Evolutionary conservation across 768 basidiomycete species (phyloP), one percentile per base, ranked within the genome.

Genomic region (Roridomyces roridus): DNA sequence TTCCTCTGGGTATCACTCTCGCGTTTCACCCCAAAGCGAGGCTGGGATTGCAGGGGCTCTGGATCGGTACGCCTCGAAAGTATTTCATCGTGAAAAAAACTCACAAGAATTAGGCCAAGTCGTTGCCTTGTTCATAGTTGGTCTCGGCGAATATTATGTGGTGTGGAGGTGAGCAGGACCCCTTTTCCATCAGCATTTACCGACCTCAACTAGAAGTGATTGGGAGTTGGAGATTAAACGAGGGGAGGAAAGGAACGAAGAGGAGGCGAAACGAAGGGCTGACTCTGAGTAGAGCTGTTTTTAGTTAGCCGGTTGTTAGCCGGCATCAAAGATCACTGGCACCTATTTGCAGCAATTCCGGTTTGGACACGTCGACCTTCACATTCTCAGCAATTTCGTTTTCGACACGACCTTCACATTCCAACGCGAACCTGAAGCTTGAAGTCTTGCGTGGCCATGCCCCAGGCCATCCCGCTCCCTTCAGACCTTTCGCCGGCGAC

Each of bases 1-100:
- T 94, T 24, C 92, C 93, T 0, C 76, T 92, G 53, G 93, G 91
- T 8, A 77, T 93, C 45, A 86, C 82, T 60, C 81, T 94, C 12
- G 80, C 89, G 6, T 92, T 93, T 70, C 76, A 78, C 63, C 63
- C 67, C 4, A 66, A 69, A 18, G 76, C 76, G 55, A 34, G 64
- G 36, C 67, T 76, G 18, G 86, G 79, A 1, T 77, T 95, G 15
- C 74, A 79, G 43, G 94, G 94, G 14, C 77, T 96, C 11, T 96
- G 94, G 94, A 82, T 90, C 45, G 94, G 92, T 68, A 67, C 73
- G 31, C 31, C 7, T 34, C 31, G n/a, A n/a, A n/a, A n/a, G 55
- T 81, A 5, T 54, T 60, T 69, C 25, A 34, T 17, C 23, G 4
- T 23, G 48, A 23, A 29, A 17, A 14, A 45, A 14, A 35, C 39